These are phyloP conservation scores for Mucor velutinosus DNA, from an alignment of 371 early-diverging fungal genomes.

Conservation along the genomic window DNA sequence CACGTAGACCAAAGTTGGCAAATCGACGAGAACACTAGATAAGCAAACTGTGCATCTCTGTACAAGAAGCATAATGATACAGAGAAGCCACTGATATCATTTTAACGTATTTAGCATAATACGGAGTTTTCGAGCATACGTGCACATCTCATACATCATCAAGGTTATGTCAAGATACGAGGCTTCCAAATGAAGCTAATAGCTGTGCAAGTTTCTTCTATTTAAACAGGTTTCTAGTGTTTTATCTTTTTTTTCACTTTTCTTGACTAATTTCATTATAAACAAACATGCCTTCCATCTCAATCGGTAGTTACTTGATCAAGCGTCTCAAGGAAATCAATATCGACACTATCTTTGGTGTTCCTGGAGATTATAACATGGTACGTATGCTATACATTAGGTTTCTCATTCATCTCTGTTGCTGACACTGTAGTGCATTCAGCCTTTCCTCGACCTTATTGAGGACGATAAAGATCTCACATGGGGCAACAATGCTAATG, in stretches of 20 bases:
- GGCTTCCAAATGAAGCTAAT: background rate
- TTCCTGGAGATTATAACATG: conserved; percentile 57
- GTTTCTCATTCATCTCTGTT: too few relatives aligned
- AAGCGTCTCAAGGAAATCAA: conserved; percentile 52
- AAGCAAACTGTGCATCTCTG: background rate
- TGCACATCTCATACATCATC: background rate
- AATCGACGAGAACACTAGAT: background rate
- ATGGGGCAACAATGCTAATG: conserved; percentile 48
- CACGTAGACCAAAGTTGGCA: background rate
- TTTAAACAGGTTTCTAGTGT: background rate
- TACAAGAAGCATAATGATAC: background rate
- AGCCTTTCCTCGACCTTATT: conserved; percentile 37
- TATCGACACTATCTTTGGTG: conserved; percentile 48
- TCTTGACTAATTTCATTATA: background rate
- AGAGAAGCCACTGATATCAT: conserved; percentile 6
- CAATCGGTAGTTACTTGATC: conserved; percentile 38
- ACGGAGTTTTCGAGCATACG: conserved; percentile 1
- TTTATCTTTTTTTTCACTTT: background rate
- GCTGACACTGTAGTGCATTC: background rate
- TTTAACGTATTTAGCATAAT: conserved; percentile 7
- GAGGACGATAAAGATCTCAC: conserved; percentile 39
- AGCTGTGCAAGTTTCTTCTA: background rate
- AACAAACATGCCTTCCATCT: conserved; percentile 15
- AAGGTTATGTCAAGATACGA: background rate
- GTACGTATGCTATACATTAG: conserved; percentile 10